phyloP scores from a whole-genome alignment of 768 basidiomycete genomes.

The Naganishia kalamii region DNA sequence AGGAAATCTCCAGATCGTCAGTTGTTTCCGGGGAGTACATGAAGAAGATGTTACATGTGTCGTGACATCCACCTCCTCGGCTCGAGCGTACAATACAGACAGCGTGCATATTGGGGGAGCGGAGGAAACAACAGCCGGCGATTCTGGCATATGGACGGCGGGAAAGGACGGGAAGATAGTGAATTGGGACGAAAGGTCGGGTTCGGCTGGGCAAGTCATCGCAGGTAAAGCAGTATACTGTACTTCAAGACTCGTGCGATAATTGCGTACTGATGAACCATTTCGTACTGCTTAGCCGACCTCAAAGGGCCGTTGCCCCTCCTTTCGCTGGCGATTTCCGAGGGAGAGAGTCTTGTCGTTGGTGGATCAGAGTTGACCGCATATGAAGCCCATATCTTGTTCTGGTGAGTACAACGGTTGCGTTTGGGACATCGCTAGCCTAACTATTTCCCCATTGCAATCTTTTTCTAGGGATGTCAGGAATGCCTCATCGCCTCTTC shows the following conservation, averaged over 20 bases:
- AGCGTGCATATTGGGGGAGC: slow-evolving; percentile 17
- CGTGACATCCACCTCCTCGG: not conserved
- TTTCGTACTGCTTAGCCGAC: slow-evolving; percentile 36
- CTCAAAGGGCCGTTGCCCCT: slow-evolving; percentile 31
- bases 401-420: slow-evolving; percentile 75
- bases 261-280: slow-evolving; percentile 27
- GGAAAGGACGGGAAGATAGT: slow-evolving; percentile 35
- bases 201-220: slow-evolving; percentile 31
- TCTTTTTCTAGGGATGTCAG: slow-evolving; percentile 56
- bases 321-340: slow-evolving; percentile 31
- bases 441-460: not conserved
- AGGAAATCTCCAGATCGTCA: slow-evolving; percentile 34
- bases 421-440: slow-evolving; percentile 52
- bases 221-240: slow-evolving; percentile 43
- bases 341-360: slow-evolving; percentile 56
- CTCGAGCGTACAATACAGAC: not conserved
- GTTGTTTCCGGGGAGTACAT: slow-evolving; percentile 33
- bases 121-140: slow-evolving; percentile 7
- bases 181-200: slow-evolving; percentile 42
- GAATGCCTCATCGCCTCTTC: slow-evolving; percentile 61
- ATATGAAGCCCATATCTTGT: slow-evolving; percentile 74
- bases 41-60: slow-evolving; percentile 28
- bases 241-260: slow-evolving; percentile 6
- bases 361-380: slow-evolving; percentile 77
- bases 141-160: slow-evolving; percentile 29